These are phyloP conservation scores for Chaetomium fimeti DNA, from an alignment of 495 filamentous ascomycete genomes.

Conservation along the genomic window DNA sequence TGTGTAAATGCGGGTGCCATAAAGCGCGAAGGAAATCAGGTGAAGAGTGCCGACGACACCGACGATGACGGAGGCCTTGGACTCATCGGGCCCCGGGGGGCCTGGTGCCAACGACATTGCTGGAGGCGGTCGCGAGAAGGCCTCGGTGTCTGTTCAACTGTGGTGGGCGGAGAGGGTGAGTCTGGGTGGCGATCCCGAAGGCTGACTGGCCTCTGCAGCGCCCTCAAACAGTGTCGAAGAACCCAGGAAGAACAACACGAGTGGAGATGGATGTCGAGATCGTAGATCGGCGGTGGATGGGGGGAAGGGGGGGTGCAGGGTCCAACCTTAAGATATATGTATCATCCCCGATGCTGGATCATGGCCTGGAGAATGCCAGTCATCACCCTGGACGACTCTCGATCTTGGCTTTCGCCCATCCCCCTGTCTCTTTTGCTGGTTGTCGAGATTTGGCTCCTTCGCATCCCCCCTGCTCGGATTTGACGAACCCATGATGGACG, in stretches of 20 bases:
- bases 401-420: conserved; percentile 1
- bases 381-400: background rate
- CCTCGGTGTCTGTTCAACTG: background rate
- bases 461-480: background rate
- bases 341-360: background rate
- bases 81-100: conserved; percentile 3
- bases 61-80: conserved; percentile 4
- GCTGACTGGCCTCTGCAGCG: background rate
- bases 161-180: background rate
- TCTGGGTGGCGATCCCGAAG: background rate
- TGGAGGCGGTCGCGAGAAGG: background rate
- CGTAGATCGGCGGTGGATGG: background rate
- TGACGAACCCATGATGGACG: background rate
- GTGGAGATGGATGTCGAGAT: conserved; percentile 1
- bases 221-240: background rate
- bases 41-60: background rate
- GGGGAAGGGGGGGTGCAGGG: background rate
- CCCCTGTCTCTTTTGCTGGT: background rate
- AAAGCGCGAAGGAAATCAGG: background rate
- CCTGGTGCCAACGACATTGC: background rate
- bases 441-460: background rate
- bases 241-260: background rate
- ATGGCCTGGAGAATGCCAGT: background rate
- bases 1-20: background rate
- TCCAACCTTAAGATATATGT: background rate